These are phyloP conservation scores for Teunomyces funiuensis DNA, from an alignment of 805 yeast species.

Conservation along the genomic window DNA sequence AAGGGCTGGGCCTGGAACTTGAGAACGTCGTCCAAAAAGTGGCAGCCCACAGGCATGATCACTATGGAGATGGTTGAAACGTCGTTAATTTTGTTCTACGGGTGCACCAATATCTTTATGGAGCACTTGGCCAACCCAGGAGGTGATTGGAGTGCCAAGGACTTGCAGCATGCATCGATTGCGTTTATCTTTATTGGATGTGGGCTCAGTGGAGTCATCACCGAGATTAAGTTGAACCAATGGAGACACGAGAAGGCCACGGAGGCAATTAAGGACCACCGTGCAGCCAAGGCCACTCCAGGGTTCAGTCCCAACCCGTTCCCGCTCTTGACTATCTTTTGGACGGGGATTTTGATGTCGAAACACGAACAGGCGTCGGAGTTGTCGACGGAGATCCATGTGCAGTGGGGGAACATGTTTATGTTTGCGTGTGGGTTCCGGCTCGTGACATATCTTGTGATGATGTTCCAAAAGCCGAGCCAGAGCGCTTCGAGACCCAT, in stretches of 20 bases:
- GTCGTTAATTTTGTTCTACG: slow-evolving; percentile 80
- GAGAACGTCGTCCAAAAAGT: background rate
- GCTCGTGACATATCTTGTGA: slow-evolving; percentile 56
- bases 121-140: slow-evolving; percentile 74
- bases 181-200: slow-evolving; percentile 91
- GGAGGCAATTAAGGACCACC: slow-evolving; percentile 11
- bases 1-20: slow-evolving; percentile 92
- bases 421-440: slow-evolving; percentile 83
- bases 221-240: slow-evolving; percentile 62
- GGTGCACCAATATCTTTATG: slow-evolving; percentile 82
- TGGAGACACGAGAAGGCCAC: slow-evolving; percentile 56
- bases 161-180: slow-evolving; percentile 84
- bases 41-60: slow-evolving; percentile 40
- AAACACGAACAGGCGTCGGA: slow-evolving; percentile 84
- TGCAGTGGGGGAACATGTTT: slow-evolving; percentile 89
- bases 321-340: slow-evolving; percentile 88
- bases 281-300: slow-evolving; percentile 45
- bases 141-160: slow-evolving; percentile 87
- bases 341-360: slow-evolving; percentile 97
- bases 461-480: slow-evolving; percentile 41
- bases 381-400: slow-evolving; percentile 76
- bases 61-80: slow-evolving; percentile 88
- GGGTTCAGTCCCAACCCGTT: slow-evolving; percentile 92
- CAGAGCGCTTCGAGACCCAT: slow-evolving; percentile 55
- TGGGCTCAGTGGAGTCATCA: slow-evolving; percentile 85